These are phyloP conservation scores for Starmerella ratchasimensis DNA, from an alignment of 805 yeast species.

Conservation along the genomic window DNA sequence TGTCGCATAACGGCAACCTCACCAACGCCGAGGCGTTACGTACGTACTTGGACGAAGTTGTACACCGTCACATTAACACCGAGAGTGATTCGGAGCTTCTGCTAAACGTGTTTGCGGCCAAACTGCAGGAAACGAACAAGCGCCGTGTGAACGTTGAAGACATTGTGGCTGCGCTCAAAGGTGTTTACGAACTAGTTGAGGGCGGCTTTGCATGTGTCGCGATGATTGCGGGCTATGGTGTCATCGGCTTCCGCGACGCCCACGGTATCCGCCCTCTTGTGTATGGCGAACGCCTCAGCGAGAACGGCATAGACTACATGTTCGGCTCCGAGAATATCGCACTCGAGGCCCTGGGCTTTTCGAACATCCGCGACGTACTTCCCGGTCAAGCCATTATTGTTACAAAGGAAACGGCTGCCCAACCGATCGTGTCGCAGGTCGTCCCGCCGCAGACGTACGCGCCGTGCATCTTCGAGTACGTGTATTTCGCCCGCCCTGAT, in stretches of 20 bases:
- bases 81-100: constrained; percentile 90
- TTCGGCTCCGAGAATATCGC: constrained; percentile 92
- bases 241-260: constrained; percentile 94
- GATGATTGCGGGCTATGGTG: constrained; percentile 89
- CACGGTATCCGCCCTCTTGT: constrained; percentile 89
- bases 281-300: constrained; percentile 63
- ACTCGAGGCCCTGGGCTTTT: constrained; percentile 78
- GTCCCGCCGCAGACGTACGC: constrained; percentile 65
- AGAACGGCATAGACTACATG: constrained; percentile 76
- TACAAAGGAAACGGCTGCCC: constrained; percentile 49
- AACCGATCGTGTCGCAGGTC: constrained; percentile 76
- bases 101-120: constrained; percentile 81
- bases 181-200: constrained; percentile 65
- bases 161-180: constrained; percentile 71
- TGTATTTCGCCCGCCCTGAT: constrained; percentile 96
- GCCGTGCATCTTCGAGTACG: constrained; percentile 95
- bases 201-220: constrained; percentile 98
- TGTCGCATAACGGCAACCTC: constrained; percentile 89
- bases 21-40: constrained; percentile 72
- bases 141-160: constrained; percentile 85
- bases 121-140: constrained; percentile 80
- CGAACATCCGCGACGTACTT: constrained; percentile 60
- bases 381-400: constrained; percentile 97
- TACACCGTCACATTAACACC: constrained; percentile 93
- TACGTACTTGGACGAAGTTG: constrained; percentile 75